Conservation (phyloP, 176 grass and related monocot species). For the Pharus latifolius region DNA sequence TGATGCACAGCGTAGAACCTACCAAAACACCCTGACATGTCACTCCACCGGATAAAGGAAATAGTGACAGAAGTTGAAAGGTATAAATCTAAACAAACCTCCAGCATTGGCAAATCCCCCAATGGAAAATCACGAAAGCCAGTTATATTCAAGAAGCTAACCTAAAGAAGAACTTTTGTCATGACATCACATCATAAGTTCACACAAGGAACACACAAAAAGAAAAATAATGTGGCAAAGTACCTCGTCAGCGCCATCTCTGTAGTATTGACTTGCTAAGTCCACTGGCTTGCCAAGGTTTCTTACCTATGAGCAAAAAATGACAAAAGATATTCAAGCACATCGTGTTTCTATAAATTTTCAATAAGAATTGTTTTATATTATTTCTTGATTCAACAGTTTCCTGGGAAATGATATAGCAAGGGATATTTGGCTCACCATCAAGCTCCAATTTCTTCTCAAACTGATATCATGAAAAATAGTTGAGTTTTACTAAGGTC, state of each 20-base stretch:
- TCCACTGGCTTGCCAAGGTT: slow-evolving; percentile 98
- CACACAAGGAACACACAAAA: not conserved
- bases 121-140: slow-evolving; percentile 96
- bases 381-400: not conserved
- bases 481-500: no score
- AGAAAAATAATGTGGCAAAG: not conserved
- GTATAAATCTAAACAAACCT: slow-evolving; percentile 54
- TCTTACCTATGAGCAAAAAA: slow-evolving; percentile 53
- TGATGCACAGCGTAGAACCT: slow-evolving; percentile 80
- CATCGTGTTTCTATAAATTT: not conserved
- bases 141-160: slow-evolving; percentile 99
- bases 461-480: no score
- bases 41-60: not conserved
- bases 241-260: slow-evolving; percentile 97
- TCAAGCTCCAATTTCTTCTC: no score
- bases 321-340: slow-evolving; percentile 3
- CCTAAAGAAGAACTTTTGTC: slow-evolving; percentile 29
- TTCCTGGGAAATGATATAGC: slow-evolving; percentile 3
- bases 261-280: slow-evolving; percentile 95
- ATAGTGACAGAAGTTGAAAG: not conserved
- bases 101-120: slow-evolving; percentile 96
- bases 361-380: not conserved
- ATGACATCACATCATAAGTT: slow-evolving; percentile 18
- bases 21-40: slow-evolving; percentile 18
- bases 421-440: no score